These are phyloP conservation scores for Didymella sp. DNA, from an alignment of 2,329 filamentous ascomycete species.

Conservation along the genomic window DNA sequence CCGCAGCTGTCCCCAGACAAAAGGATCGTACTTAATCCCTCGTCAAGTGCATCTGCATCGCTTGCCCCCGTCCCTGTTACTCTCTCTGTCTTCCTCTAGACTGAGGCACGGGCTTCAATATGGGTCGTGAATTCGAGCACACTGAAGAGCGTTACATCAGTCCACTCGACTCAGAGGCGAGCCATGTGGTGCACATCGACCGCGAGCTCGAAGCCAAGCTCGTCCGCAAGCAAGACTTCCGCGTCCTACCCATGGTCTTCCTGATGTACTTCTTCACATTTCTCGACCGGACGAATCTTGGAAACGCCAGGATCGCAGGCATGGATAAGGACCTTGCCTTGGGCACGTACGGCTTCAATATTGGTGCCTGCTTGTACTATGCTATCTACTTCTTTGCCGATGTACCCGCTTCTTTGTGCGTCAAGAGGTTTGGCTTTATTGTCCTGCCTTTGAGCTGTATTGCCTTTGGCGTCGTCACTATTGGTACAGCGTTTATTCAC, in stretches of 20 bases:
- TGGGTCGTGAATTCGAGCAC: neutral
- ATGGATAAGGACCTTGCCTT: constrained; percentile 4
- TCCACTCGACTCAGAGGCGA: neutral
- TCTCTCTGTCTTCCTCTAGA: too few species aligned
- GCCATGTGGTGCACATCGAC: neutral
- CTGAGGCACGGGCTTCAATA: too few species aligned
- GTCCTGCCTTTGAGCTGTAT: constrained; percentile 2
- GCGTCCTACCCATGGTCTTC: neutral
- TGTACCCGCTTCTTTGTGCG: neutral
- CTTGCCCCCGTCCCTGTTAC: too few species aligned
- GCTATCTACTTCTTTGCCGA: constrained; percentile 1
- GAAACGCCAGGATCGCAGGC: constrained; percentile 1
- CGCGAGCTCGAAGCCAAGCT: neutral
- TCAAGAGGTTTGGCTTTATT: neutral
- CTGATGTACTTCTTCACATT: constrained; percentile 7
- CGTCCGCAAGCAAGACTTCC: neutral
- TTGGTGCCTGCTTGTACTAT: constrained; percentile 1
- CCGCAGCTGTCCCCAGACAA: neutral
- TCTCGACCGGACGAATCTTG: constrained; percentile 2
- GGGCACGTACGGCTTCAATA: constrained; percentile 1
- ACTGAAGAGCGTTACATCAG: neutral
- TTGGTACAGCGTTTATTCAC: neutral
- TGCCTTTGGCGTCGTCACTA: neutral
- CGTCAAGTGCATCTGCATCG: too few species aligned
- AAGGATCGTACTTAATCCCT: neutral